These are phyloP conservation scores for Cystobasidium onofrii DNA, from an alignment of 768 basidiomycete genomes.

Conservation along the genomic window DNA sequence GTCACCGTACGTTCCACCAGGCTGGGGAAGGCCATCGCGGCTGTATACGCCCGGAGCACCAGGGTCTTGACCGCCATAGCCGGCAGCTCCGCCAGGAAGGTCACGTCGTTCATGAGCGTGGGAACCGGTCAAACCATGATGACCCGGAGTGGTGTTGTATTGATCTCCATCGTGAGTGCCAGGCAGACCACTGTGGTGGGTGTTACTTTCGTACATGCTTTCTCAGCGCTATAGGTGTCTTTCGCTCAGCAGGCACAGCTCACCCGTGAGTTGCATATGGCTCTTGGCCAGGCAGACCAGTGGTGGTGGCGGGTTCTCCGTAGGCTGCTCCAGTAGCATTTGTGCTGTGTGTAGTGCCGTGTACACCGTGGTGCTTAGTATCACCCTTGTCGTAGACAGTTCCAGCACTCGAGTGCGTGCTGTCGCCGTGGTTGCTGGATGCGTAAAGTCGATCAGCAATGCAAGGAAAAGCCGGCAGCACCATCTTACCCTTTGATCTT, in stretches of 20 bases:
- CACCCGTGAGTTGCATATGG: background rate
- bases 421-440: background rate
- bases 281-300: background rate
- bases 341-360: background rate
- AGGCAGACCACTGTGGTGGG: background rate
- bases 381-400: background rate
- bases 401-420: background rate
- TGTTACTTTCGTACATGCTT: background rate
- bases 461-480: background rate
- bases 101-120: background rate
- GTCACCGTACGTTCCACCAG: background rate
- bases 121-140: background rate
- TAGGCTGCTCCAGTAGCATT: background rate
- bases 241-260: too few species aligned
- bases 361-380: background rate
- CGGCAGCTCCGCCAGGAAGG: background rate
- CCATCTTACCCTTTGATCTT: constrained; percentile 2
- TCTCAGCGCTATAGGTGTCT: too few species aligned
- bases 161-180: background rate
- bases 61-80: background rate
- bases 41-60: background rate
- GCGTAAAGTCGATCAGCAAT: background rate
- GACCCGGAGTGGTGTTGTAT: background rate
- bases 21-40: background rate
- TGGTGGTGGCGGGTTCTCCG: background rate